Conservation (phyloP, 345 rosid genomes). For the Camelina hispida region DNA sequence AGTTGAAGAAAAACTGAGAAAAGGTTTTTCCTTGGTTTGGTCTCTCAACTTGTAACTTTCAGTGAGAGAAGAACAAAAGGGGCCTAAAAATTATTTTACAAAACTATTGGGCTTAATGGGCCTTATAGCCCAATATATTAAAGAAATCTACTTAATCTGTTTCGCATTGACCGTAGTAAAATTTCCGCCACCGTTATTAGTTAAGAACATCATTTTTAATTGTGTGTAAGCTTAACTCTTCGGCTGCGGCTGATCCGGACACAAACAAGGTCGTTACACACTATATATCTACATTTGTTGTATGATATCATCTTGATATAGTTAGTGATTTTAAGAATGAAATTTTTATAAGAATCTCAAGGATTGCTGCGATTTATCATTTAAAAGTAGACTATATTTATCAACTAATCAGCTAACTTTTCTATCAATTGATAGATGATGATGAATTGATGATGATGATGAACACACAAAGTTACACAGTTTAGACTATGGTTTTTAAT, state of each 20-base stretch:
- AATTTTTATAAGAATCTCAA: no score
- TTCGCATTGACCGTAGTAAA: neutral
- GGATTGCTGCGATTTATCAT: no score
- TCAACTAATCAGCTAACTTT: neutral
- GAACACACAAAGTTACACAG: neutral
- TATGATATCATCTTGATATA: neutral
- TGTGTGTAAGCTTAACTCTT: slow-evolving; percentile 10
- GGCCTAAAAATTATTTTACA: neutral
- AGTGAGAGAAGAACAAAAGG: neutral
- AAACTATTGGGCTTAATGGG: neutral
- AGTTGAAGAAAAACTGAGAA: neutral
- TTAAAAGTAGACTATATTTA: neutral
- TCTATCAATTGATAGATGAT: neutral
- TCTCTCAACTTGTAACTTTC: neutral
- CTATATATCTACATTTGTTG: neutral
- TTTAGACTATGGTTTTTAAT: neutral
- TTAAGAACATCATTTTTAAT: neutral
- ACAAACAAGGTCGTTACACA: neutral
- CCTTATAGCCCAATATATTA: neutral
- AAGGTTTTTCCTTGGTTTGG: neutral
- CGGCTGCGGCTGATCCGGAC: neutral
- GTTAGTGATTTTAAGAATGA: neutral
- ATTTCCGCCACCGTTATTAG: neutral
- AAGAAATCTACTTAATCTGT: neutral
- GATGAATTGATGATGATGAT: neutral